These are phyloP conservation scores for Colletotrichum camelliae DNA, from an alignment of 2,329 filamentous ascomycete genomes.

Conservation along the genomic window DNA sequence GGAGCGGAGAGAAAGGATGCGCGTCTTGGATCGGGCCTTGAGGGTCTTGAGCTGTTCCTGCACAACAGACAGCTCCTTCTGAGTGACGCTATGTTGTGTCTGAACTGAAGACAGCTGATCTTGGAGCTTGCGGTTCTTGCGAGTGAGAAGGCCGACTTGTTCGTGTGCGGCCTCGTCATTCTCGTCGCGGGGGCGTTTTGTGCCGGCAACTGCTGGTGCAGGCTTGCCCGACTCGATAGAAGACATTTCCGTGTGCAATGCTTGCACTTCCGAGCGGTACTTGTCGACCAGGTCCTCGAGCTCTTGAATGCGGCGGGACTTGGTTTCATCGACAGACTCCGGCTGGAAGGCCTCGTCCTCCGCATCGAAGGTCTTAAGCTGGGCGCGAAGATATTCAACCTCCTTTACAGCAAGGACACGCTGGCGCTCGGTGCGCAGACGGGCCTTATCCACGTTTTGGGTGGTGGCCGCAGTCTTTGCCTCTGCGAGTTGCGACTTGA, in stretches of 20 bases:
- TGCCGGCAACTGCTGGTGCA: constrained; percentile 42
- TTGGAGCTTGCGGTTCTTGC: constrained; percentile 87
- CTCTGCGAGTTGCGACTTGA: constrained; percentile 75
- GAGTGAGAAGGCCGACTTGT: constrained; percentile 80
- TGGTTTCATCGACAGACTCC: constrained; percentile 78
- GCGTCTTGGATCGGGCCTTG: constrained; percentile 73
- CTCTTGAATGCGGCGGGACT: constrained; percentile 75
- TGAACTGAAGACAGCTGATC: constrained; percentile 75
- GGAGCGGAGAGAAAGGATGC: constrained; percentile 84
- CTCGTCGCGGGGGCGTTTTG: constrained; percentile 66
- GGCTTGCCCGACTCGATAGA: constrained; percentile 60
- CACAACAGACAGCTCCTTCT: constrained; percentile 76
- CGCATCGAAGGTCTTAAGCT: constrained; percentile 85
- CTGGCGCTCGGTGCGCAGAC: constrained; percentile 82
- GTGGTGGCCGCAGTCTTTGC: constrained; percentile 56
- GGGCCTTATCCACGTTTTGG: constrained; percentile 68
- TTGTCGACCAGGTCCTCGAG: constrained; percentile 87
- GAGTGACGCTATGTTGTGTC: constrained; percentile 72
- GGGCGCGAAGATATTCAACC: constrained; percentile 90
- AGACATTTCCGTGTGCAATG: constrained; percentile 75
- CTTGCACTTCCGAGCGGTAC: constrained; percentile 82
- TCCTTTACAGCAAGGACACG: constrained; percentile 87
- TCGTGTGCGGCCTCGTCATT: constrained; percentile 66
- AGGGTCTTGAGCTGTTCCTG: constrained; percentile 74
- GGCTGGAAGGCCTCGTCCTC: constrained; percentile 89